Evolutionary conservation across 2,329 filamentous ascomycete species (phyloP), one percentile per base, ranked within the genome.

Genomic region (Fusarium sp.): DNA sequence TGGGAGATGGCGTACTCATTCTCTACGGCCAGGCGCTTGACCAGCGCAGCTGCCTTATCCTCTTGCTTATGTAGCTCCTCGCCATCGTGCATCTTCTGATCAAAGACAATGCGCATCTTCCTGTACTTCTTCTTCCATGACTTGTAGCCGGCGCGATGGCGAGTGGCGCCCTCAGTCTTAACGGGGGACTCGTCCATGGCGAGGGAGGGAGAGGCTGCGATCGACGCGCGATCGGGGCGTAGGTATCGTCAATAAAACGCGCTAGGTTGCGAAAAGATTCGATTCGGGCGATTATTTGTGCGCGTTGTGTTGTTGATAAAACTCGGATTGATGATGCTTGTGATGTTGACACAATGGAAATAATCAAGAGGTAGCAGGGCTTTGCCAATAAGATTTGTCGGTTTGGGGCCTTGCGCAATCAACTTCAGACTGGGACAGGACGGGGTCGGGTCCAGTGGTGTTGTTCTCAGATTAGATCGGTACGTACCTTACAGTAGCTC

Each of bases 121-220:
- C 92, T 91, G 80, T 97, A 99, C 84, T 99, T 99, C 83, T 97
- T 97, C 86, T 92, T 93, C 85, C 86, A 91, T 44, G 88, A 91
- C 76, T 88, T 90, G 79, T 90, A 88, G 82, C 86, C 74, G 81
- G 83, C 79, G 82, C 73, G 76, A 71, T 72, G 77, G 47, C 75
- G 74, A 49, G 75, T 72, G 84, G 82, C 60, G 44, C 83, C 82
- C 62, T 85, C 82, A 68, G 77, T 77, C 69, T 84, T 84, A 69
- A 81, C 72, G 64, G 78, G 73, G 38, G 75, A 69, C 8, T 76
- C 78, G 59, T 76, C 78, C 78, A 79, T 80, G 55, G 64, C 57
- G 63, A 49, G 57, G 54, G 61, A 54, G 61, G 31, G 57, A 53
- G 67, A 52, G 41, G 46, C 33, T 56, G 53, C 34, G 31, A 40